These are phyloP conservation scores for Plantago major DNA, from an alignment of 257 asterid species.

Conservation along the genomic window DNA sequence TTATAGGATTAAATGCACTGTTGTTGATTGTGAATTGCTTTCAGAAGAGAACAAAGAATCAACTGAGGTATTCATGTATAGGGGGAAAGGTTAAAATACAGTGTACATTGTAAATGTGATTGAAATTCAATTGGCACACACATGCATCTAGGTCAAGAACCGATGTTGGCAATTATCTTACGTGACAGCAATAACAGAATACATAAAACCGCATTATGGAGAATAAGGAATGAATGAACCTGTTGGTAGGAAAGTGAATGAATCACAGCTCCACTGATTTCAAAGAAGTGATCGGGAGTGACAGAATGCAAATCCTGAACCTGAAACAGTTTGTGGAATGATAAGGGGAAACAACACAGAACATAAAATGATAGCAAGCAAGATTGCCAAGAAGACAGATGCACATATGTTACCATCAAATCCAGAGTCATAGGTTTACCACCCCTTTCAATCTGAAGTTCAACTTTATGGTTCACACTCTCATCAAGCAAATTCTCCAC, in stretches of 20 bases:
- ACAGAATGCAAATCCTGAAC: conserved; percentile 92
- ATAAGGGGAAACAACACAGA: not conserved
- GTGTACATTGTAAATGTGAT: no score
- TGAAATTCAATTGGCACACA: no score
- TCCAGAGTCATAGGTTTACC: conserved; percentile 75
- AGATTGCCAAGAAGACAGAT: not conserved
- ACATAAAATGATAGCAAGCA: no score
- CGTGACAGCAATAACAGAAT: conserved; percentile 1
- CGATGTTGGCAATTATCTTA: not conserved
- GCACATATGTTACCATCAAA: conserved; percentile 44
- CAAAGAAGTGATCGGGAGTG: conserved; percentile 76
- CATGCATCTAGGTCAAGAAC: no score
- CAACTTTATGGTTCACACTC: conserved; percentile 62
- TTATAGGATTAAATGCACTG: no score
- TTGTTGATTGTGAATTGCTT: no score
- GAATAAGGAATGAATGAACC: conserved; percentile 41
- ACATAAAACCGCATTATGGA: conserved; percentile 1
- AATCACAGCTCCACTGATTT: conserved; percentile 62
- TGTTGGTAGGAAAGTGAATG: conserved; percentile 99
- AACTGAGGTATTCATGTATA: no score
- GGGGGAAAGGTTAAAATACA: no score
- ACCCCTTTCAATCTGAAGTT: conserved; percentile 96
- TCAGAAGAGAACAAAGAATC: no score
- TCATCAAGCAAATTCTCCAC: conserved; percentile 93
- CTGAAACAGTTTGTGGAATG: conserved; percentile 43